Evolutionary conservation across 805 yeast species (phyloP), one percentile per base, ranked within the genome.

Genomic region (Ogataea glucozyma): DNA sequence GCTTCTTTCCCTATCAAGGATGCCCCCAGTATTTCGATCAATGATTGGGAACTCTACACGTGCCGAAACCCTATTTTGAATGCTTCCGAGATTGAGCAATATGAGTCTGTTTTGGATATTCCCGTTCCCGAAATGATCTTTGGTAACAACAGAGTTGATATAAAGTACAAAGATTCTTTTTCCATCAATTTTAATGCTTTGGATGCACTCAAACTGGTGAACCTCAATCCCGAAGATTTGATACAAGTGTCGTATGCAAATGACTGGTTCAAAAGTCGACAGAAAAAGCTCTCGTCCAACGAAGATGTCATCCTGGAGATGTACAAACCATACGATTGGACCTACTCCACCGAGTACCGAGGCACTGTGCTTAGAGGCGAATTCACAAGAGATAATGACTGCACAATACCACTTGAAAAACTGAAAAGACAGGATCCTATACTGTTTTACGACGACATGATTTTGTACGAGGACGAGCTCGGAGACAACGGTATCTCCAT

Each of bases 51-150:
- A 41, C 76, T 93, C 7, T 76, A 72, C 51, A 81, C 96, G 0
- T 67, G 71, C 22, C 80, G 88, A 60, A 76, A 77, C 38, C 95
- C 98, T 1, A 91, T 91, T 34, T 66, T 88, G 47, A 83, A 76
- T 51, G 72, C 89, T 1, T 70, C 63, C 1, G 96, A 89, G 57
- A 75, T 91, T 43, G 96, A 88, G 44, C 65, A 64, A 2, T 75
- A 83, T 56, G 85, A 80, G 47, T 61, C 75, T 4, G 60, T 81
- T 40, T 73, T 84, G 40, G 81, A 81, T 12, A 78, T 91, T 48
- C 96, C 98, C 0, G 66, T 91, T 31, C 99, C 99, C 0, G 99
- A 93, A 62, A 93, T 93, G 98, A 89, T 93, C 5, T 93, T 93
- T 66, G 98, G 98, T 8, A 79, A 86, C 52, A 90, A 86, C 58